These are phyloP conservation scores for Ogataea neopini DNA, from an alignment of 805 yeast genomes.

Conservation along the genomic window DNA sequence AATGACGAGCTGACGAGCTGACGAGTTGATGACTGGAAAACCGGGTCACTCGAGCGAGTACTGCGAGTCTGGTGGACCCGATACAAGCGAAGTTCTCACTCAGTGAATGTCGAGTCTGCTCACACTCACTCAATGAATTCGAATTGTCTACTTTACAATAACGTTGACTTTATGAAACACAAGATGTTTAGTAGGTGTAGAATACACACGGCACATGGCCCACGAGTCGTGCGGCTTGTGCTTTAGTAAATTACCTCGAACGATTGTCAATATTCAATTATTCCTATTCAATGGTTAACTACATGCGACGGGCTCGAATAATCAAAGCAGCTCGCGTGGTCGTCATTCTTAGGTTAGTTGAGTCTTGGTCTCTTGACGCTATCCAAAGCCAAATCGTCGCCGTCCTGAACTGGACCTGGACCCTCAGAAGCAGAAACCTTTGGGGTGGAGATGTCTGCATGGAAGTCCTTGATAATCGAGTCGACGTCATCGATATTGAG, in stretches of 20 bases:
- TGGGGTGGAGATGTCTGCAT: conserved; percentile 70
- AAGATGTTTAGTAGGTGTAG: background rate
- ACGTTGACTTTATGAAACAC: conserved; percentile 7
- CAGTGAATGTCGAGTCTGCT: too few relatives aligned
- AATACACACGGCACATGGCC: background rate
- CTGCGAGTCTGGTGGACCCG: too few relatives aligned
- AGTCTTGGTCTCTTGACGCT: conserved; percentile 37
- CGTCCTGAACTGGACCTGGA: conserved; percentile 30
- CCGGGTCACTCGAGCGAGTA: too few relatives aligned
- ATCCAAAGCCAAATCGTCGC: conserved; percentile 29
- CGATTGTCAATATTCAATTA: too few relatives aligned
- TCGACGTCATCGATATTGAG: conserved; percentile 96
- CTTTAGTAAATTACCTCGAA: too few relatives aligned
- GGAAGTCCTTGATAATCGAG: conserved; percentile 92
- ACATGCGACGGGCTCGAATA: too few relatives aligned
- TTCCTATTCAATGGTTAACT: too few relatives aligned
- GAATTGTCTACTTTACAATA: background rate
- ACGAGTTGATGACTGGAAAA: background rate
- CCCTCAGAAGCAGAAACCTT: conserved; percentile 37
- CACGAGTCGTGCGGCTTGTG: too few relatives aligned
- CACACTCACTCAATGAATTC: too few relatives aligned
- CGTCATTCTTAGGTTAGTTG: conserved; percentile 17
- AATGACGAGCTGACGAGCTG: too few relatives aligned
- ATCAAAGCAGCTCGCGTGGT: too few relatives aligned
- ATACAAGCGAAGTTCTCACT: too few relatives aligned